Evolutionary conservation across 768 basidiomycete species (phyloP), one percentile per base, ranked within the genome.

Genomic region (Dioszegia aurantiaca): DNA sequence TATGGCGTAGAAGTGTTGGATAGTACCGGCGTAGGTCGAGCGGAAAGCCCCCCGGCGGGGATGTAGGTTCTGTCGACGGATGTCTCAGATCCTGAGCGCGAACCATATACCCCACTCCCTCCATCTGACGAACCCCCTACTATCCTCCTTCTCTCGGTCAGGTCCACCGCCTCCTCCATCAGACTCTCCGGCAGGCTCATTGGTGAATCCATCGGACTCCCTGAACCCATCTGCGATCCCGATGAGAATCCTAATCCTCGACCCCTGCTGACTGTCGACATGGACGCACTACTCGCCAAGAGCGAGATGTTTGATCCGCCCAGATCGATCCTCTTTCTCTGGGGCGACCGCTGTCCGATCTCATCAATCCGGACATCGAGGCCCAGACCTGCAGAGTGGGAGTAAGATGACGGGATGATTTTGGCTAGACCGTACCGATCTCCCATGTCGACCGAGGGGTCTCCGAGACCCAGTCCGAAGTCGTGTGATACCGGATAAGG

Each of bases 131-230:
- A 33, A 33, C 33, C 8, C 6, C 33, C 33, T 33, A 43, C 45
- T 43, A 19, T 16, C 33, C 39, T 49, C 39, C 55, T 48, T 43
- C 21, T 30, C 42, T 40, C 60, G 4, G 62, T 63, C 8, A 62
- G 43, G 43, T 64, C 66, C 1, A 60, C 46, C 19, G 42, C 54
- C 40, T 67, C 62, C 8, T 49, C 62, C 28, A 53, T 21, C 1
- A 67, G 42, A n/a, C 56, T 59, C 33, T 57, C 62, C 14, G 66
- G 66, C 14, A 67, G 43, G 39, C 59, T 59, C 14, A 48, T 36
- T 12, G 66, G 60, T n/a, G 62, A 56, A n/a, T n/a, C n/a, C n/a
- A 24, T 43, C 51, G 2, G 52, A 33, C 9, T 59, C 59, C 2
- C 45, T 49, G n/a, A 47, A 52, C 9, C 55, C 60, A 23, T 64